phyloP scores from a whole-genome alignment of 169 alveolate species.

The Amoebophrya sp. region DNA sequence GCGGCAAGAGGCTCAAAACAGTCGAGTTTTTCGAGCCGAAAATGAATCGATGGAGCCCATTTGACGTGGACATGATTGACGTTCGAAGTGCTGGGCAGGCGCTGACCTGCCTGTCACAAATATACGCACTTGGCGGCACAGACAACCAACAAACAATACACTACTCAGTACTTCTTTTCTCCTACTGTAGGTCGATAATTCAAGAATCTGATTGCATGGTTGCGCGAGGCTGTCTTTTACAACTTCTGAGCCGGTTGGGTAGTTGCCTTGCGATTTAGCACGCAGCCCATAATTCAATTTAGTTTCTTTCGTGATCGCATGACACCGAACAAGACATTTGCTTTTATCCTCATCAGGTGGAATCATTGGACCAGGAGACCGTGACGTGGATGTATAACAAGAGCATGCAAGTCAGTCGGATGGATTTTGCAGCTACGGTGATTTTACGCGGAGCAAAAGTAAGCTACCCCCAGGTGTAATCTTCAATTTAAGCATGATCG shows the following conservation, averaged over 20 bases:
- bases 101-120: slow-evolving; percentile 56
- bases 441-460: slow-evolving; percentile 34
- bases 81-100: slow-evolving; percentile 77
- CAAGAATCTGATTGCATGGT: too few species aligned
- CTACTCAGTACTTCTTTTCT: slow-evolving; percentile 57
- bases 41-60: slow-evolving; percentile 66
- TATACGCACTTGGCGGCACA: slow-evolving; percentile 68
- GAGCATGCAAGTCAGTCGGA: slow-evolving; percentile 30
- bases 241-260: too few species aligned
- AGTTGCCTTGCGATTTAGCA: too few species aligned
- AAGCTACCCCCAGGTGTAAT: neutral
- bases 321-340: too few species aligned
- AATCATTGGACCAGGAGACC: neutral
- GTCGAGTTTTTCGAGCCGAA: slow-evolving; percentile 72
- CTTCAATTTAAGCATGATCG: neutral
- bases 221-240: too few species aligned
- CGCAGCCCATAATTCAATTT: neutral
- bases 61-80: slow-evolving; percentile 64
- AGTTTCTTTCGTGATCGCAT: neutral
- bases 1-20: slow-evolving; percentile 68
- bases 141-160: slow-evolving; percentile 62
- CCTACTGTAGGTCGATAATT: too few species aligned
- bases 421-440: slow-evolving; percentile 46
- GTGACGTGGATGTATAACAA: slow-evolving; percentile 35
- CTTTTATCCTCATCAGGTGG: slow-evolving; percentile 22